phyloP scores from a whole-genome alignment of 2,329 filamentous ascomycete species.

The Lecanoromycetidae sp. region DNA sequence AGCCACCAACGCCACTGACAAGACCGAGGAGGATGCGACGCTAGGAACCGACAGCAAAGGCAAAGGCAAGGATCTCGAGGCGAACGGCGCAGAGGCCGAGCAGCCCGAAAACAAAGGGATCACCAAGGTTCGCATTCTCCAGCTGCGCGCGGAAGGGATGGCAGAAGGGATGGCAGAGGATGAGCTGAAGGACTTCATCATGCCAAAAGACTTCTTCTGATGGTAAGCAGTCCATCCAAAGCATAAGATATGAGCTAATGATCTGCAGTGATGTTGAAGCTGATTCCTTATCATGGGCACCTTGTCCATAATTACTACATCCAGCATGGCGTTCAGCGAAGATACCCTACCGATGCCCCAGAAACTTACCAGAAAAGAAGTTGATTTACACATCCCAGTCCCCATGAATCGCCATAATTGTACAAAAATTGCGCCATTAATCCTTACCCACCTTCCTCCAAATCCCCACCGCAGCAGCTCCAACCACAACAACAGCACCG shows the following conservation, averaged over 20 bases:
- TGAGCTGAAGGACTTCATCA: slow-evolving; percentile 3
- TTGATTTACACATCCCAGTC: too few relatives aligned
- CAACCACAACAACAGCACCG: slow-evolving; percentile 53
- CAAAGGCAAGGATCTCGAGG: neutral
- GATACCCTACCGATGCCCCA: too few relatives aligned
- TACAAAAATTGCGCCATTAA: too few relatives aligned
- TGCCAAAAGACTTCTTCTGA: slow-evolving; percentile 11
- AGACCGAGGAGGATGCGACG: neutral
- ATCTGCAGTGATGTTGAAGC: too few relatives aligned
- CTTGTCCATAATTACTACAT: neutral
- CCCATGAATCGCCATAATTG: too few relatives aligned
- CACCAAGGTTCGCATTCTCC: slow-evolving; percentile 10
- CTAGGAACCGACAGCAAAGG: neutral
- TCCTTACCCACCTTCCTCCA: slow-evolving; percentile 37
- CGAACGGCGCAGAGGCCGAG: neutral
- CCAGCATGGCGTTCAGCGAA: neutral
- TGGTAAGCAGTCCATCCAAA: too few relatives aligned
- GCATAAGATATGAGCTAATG: too few relatives aligned
- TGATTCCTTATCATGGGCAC: neutral
- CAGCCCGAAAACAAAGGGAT: too few relatives aligned
- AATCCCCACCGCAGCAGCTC: slow-evolving; percentile 46
- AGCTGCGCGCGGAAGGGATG: slow-evolving; percentile 11
- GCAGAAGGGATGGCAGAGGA: slow-evolving; percentile 9
- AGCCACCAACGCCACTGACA: neutral
- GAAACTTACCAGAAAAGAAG: too few relatives aligned